These are phyloP conservation scores for Tetratostichococcus sp. DNA, from an alignment of 139 green algal genomes.

Conservation along the genomic window DNA sequence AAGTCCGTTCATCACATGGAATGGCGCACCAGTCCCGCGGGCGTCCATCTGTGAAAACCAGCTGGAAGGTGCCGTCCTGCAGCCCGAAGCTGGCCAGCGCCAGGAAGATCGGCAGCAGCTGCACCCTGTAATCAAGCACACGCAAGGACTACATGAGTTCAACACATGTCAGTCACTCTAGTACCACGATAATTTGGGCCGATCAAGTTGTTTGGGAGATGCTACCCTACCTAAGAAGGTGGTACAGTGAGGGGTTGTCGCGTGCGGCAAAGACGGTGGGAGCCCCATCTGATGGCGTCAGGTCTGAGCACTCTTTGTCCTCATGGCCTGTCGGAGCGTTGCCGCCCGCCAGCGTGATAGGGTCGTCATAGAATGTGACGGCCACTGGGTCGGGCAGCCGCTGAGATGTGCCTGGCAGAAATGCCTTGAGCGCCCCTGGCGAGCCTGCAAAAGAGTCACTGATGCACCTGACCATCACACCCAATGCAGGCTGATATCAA, in stretches of 20 bases:
- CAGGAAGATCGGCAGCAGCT: conserved; percentile 1
- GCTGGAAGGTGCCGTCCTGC: background rate
- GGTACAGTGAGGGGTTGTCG: background rate
- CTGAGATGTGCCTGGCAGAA: background rate
- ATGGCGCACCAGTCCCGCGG: background rate
- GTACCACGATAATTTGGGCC: no score
- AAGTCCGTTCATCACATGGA: no score
- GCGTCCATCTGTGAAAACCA: background rate
- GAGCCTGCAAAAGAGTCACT: background rate
- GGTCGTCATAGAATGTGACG: background rate
- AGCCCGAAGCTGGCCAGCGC: background rate
- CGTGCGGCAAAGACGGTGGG: background rate
- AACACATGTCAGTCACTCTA: no score
- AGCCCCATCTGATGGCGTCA: background rate
- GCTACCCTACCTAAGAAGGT: background rate
- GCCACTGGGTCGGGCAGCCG: background rate
- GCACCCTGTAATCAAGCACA: background rate
- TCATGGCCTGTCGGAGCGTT: background rate
- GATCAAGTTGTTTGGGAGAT: background rate
- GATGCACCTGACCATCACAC: no score
- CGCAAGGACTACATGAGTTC: no score
- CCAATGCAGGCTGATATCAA: no score
- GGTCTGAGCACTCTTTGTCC: background rate
- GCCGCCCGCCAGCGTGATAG: background rate
- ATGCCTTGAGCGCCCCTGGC: background rate